phyloP scores from a whole-genome alignment of 805 yeast species.

The Candida vartiovaarae region DNA sequence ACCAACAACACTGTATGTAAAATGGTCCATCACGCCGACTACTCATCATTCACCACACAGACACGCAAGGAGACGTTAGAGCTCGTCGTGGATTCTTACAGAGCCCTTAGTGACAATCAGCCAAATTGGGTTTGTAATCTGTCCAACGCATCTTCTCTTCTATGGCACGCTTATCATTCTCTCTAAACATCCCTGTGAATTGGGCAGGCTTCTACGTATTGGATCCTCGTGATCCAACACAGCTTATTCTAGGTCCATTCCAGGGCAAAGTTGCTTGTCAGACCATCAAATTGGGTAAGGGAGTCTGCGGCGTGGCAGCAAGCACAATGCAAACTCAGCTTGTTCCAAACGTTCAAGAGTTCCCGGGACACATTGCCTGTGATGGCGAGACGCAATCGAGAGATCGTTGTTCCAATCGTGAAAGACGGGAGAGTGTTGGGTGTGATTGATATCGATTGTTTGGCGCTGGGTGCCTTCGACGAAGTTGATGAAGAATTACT shows the following conservation, averaged over 20 bases:
- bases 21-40: slow-evolving; percentile 63
- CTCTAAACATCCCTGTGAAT: slow-evolving; percentile 52
- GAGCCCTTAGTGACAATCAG: slow-evolving; percentile 56
- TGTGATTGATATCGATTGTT: slow-evolving; percentile 84
- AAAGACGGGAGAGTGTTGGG: slow-evolving; percentile 45
- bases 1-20: not conserved
- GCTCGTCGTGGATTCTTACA: slow-evolving; percentile 50
- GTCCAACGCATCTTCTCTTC: slow-evolving; percentile 75
- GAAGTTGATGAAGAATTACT: slow-evolving; percentile 50
- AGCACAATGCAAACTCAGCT: slow-evolving; percentile 50
- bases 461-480: slow-evolving; percentile 57
- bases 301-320: slow-evolving; percentile 93
- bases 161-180: slow-evolving; percentile 83
- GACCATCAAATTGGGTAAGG: slow-evolving; percentile 64
- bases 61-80: slow-evolving; percentile 51
- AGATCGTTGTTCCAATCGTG: slow-evolving; percentile 82
- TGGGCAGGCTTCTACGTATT: slow-evolving; percentile 91
- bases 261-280: slow-evolving; percentile 98
- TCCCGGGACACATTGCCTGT: slow-evolving; percentile 94
- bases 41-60: slow-evolving; percentile 39
- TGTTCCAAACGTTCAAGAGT: slow-evolving; percentile 68
- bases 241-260: slow-evolving; percentile 81
- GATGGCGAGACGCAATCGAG: slow-evolving; percentile 93
- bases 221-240: slow-evolving; percentile 25
- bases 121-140: slow-evolving; percentile 85